phyloP scores from a whole-genome alignment of 768 basidiomycete species.

The Leccinum subgranulosum region DNA sequence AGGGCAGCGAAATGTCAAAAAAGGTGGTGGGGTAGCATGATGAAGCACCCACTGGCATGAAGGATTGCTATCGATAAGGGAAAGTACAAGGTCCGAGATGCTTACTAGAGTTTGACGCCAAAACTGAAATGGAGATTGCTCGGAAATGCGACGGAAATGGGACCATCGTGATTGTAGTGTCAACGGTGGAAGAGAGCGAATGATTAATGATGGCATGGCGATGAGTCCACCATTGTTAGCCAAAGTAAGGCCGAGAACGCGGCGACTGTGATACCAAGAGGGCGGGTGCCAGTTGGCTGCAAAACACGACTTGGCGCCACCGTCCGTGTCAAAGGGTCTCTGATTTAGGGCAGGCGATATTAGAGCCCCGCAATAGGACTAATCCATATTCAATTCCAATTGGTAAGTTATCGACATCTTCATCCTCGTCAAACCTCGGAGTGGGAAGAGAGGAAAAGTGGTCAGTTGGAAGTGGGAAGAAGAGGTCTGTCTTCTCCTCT shows the following conservation, averaged over 20 bases:
- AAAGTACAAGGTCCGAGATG: constrained; percentile 24
- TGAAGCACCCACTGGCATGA: constrained; percentile 10
- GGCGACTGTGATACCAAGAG: neutral
- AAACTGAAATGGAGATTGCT: constrained; percentile 18
- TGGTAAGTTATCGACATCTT: constrained; percentile 36
- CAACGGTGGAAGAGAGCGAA: constrained; percentile 10
- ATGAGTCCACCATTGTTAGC: constrained; percentile 2
- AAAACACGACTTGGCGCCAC: constrained; percentile 21
- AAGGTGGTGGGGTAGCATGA: constrained; percentile 15
- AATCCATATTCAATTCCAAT: constrained; percentile 11
- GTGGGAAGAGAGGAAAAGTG: constrained; percentile 63
- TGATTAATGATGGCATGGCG: constrained; percentile 3
- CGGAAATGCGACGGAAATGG: constrained; percentile 27
- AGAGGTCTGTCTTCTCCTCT: constrained; percentile 43
- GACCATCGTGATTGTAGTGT: constrained; percentile 11
- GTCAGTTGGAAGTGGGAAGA: constrained; percentile 74
- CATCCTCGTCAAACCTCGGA: constrained; percentile 54
- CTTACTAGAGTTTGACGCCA: constrained; percentile 14
- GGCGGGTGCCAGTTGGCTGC: neutral
- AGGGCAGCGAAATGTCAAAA: constrained; percentile 15
- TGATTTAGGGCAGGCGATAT: constrained; percentile 34
- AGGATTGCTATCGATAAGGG: constrained; percentile 30
- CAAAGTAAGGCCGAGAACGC: constrained; percentile 11
- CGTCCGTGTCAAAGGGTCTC: constrained; percentile 15
- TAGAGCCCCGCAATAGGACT: constrained; percentile 5